These are phyloP conservation scores for Prunella vulgaris DNA, from an alignment of 257 asterid genomes.

Conservation along the genomic window DNA sequence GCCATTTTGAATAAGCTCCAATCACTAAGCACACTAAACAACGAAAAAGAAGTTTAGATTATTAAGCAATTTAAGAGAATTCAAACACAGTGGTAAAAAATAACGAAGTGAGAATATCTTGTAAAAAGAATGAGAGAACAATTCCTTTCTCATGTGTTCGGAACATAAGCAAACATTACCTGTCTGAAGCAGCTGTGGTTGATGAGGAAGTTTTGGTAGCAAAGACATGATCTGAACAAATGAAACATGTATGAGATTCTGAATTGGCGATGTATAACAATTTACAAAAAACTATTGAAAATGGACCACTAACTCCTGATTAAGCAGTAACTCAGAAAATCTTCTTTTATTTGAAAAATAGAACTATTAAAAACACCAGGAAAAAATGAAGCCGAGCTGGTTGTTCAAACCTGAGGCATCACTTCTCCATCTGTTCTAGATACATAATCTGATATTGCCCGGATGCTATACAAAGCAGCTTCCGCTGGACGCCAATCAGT, in stretches of 20 bases:
- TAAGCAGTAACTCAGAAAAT: neutral
- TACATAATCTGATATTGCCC: slow-evolving; percentile 90
- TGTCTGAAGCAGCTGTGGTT: slow-evolving; percentile 90
- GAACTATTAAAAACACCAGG: neutral
- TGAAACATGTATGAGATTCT: slow-evolving; percentile 12
- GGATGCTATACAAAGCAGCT: slow-evolving; percentile 90
- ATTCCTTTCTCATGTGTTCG: neutral
- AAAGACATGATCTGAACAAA: slow-evolving; percentile 71
- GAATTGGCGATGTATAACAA: neutral
- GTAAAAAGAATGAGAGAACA: neutral
- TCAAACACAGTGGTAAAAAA: slow-evolving; percentile 2
- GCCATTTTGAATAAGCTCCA: slow-evolving; percentile 98
- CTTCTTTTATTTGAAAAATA: neutral
- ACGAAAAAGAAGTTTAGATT: slow-evolving; percentile 18
- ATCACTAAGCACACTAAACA: slow-evolving; percentile 69
- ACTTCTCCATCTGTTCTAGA: slow-evolving; percentile 69
- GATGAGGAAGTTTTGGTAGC: slow-evolving; percentile 91
- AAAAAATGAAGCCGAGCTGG: slow-evolving; percentile 16
- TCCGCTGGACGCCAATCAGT: slow-evolving; percentile 91
- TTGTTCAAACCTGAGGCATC: slow-evolving; percentile 83
- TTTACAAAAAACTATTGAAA: neutral
- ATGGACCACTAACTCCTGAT: slow-evolving; percentile 6
- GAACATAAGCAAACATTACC: slow-evolving; percentile 42
- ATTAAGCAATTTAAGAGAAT: slow-evolving; percentile 9
- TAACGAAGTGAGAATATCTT: slow-evolving; percentile 13